Base-by-base conservation (phyloP, 1,284 basidiomycete genomes). In the Cutaneotrichosporon spelunceum region DNA sequence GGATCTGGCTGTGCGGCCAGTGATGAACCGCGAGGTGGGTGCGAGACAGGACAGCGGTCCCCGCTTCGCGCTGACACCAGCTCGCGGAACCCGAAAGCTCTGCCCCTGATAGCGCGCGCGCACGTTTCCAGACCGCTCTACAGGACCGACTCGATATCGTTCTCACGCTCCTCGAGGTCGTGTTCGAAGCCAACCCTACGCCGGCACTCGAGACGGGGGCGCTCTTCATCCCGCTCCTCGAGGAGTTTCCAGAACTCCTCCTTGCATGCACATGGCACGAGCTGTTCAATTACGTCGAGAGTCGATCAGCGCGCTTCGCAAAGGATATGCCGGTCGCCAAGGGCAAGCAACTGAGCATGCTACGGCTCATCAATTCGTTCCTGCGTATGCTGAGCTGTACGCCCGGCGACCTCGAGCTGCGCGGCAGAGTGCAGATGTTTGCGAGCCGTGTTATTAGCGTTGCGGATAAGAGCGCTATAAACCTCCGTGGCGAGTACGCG, bases 391-490 rank as follows among this genome's bases (percentile, higher is more conserved):
- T 78, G 26, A 67, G 70, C 4, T 67, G 70, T 2, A 76, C 75
- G 26, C 74, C 76, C 4, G 70, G 66, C 36, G 73, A 76, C 58
- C 67, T 78, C 19, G 66, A 71, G n/a, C 72, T 78, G 52, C 53
- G 74, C 53, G 76, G 74, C 6, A 60, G 76, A 19, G 70, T 77
- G 44, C 75, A 77, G 60, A 68, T 75, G 24, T 76, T 76, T 39
- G 74, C 76, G 7, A 71, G 70, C 47, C 67, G 70, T 11, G 72
- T 72, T 14, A 75, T 78, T 48, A 68, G 67, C 36, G 66, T 78
- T 5, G 72, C 74, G 26, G 76, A 78, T 60, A 74, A 75, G 68
- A 77, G 75, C 55, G 74, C 76, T 10, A 70, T 76, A 62, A 78
- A 78, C 60, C 65, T 77, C 61, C 57, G 76, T 34, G 76, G 76